A percentile compares a stretch with the other conserved stretches of the same genome.
These are phyloP conservation scores for Thelonectria olida DNA, from an alignment of 2,329 filamentous ascomycete genomes.

Conservation along the genomic window DNA sequence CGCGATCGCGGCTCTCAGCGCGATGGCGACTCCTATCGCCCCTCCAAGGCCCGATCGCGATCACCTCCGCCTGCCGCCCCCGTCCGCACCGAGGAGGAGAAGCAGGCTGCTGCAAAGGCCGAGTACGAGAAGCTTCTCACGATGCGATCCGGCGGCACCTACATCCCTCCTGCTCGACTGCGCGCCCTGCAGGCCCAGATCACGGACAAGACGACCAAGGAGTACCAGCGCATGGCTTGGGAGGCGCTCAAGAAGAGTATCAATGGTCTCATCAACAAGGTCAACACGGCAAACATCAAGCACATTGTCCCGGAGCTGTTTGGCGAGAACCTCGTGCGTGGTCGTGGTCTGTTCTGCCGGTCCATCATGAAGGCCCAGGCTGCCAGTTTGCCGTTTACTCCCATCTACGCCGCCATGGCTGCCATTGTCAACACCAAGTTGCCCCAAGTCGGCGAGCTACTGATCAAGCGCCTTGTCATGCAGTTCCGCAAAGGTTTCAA, in stretches of 20 bases:
- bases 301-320: conserved; percentile 96
- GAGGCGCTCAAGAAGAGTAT: conserved; percentile 98
- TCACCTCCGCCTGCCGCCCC: conserved; percentile 48
- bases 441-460: conserved; percentile 90
- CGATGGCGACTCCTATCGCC: conserved; percentile 63
- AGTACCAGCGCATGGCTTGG: conserved; percentile 99
- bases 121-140: conserved; percentile 93
- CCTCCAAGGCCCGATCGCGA: conserved; percentile 45
- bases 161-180: conserved; percentile 91
- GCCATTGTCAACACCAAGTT: conserved; percentile 98
- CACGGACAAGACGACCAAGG: conserved; percentile 94
- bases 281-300: conserved; percentile 98
- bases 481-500: conserved; percentile 97
- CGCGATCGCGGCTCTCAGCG: conserved; percentile 47
- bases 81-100: conserved; percentile 77
- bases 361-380: conserved; percentile 99
- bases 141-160: conserved; percentile 94
- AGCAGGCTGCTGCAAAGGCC: conserved; percentile 87
- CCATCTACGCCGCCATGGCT: conserved; percentile 94
- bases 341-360: conserved; percentile 90
- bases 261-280: conserved; percentile 98
- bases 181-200: conserved; percentile 95
- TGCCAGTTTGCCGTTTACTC: conserved; percentile 92
- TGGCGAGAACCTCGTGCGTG: conserved; percentile 90
- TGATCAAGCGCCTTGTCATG: conserved; percentile 84